Evolutionary conservation across 495 filamentous ascomycete species (phyloP).

Genomic region (Penicilliopsis zonata): DNA sequence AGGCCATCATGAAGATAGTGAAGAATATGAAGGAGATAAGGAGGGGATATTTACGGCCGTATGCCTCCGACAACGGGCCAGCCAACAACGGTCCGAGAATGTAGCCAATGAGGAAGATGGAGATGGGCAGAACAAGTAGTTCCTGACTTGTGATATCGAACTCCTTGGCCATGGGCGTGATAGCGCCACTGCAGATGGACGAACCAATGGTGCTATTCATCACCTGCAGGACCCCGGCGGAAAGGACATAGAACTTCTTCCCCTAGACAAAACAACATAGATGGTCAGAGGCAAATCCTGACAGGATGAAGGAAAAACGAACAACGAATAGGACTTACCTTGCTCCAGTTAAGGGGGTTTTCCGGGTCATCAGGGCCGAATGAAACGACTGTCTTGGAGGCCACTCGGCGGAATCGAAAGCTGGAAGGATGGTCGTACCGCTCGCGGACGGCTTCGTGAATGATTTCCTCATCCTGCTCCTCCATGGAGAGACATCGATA

Average conservation of each 20-base stretch:
- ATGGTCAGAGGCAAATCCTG: background rate
- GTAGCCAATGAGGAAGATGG: constrained; percentile 61
- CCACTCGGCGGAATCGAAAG: constrained; percentile 6
- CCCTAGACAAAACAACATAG: constrained; percentile 11
- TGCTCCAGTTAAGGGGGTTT: constrained; percentile 47
- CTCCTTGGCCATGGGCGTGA: constrained; percentile 41
- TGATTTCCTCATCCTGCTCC: too few species aligned
- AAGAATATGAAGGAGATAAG: constrained; percentile 48
- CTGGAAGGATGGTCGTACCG: constrained; percentile 4
- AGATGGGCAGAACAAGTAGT: constrained; percentile 59
- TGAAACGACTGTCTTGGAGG: constrained; percentile 9
- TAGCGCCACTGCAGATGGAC: constrained; percentile 52
- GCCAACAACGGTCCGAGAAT: constrained; percentile 51
- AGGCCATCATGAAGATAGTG: constrained; percentile 55
- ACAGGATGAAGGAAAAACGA: background rate
- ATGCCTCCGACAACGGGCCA: constrained; percentile 58
- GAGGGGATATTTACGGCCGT: constrained; percentile 48
- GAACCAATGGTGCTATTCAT: constrained; percentile 67
- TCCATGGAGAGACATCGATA: too few species aligned
- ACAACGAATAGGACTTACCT: constrained; percentile 1
- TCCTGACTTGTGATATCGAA: constrained; percentile 45
- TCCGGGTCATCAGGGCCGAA: constrained; percentile 41
- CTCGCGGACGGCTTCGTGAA: constrained; percentile 3
- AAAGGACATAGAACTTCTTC: constrained; percentile 45
- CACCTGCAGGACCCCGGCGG: constrained; percentile 48